Percentiles rank a stretch among this genome's conserved stretches.
Conservation (phyloP, 2,329 filamentous ascomycete genomes). For the Aspergillus ibericus region DNA sequence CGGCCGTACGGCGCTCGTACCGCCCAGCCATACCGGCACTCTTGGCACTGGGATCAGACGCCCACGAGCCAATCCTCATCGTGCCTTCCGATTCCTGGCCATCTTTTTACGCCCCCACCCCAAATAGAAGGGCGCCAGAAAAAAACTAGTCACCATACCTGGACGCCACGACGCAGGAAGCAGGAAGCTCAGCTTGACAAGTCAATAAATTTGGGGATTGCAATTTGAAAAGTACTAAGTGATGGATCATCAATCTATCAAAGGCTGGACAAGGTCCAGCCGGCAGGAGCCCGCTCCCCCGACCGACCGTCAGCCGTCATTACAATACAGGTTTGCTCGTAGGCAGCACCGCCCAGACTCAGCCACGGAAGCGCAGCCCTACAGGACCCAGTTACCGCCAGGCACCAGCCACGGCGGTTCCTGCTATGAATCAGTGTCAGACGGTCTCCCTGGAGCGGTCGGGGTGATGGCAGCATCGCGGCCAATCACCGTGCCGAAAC, state of each 20-base stretch:
- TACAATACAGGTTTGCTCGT: conserved; percentile 13
- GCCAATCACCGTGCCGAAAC: background rate
- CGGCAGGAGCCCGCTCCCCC: background rate
- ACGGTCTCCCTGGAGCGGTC: background rate
- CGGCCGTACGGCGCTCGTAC: background rate
- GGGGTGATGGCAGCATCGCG: background rate
- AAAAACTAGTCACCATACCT: background rate
- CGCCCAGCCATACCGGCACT: background rate
- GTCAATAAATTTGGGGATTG: background rate
- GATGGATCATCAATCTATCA: background rate
- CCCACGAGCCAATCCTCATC: conserved; percentile 3
- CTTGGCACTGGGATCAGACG: background rate
- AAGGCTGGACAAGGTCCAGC: background rate
- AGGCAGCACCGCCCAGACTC: conserved; percentile 5
- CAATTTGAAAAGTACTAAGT: background rate
- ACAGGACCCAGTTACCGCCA: conserved; percentile 5
- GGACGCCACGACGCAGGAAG: background rate
- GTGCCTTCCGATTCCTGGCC: background rate
- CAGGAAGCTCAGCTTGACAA: background rate
- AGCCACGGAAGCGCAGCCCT: conserved; percentile 15
- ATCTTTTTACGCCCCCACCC: conserved; percentile 2
- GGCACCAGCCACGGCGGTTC: conserved; percentile 14
- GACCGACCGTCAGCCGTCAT: conserved; percentile 4
- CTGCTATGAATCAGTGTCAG: background rate
- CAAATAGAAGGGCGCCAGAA: background rate